These are phyloP conservation scores for Ophiosphaerella narmari DNA, from an alignment of 2,329 filamentous ascomycete genomes.

Conservation along the genomic window DNA sequence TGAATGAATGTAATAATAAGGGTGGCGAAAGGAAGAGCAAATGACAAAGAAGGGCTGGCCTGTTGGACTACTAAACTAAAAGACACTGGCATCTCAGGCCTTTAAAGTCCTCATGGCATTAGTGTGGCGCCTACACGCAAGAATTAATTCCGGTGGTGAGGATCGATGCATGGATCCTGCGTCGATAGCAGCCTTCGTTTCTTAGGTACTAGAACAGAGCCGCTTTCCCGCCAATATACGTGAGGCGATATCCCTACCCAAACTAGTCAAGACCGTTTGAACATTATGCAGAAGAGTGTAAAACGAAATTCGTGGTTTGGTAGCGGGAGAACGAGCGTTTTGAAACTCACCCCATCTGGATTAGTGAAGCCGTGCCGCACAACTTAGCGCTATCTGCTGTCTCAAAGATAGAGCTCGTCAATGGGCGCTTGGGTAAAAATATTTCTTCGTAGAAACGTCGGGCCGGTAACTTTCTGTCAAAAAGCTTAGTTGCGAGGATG, in stretches of 20 bases:
- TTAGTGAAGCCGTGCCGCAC: constrained; percentile 18
- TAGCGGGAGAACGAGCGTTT: constrained; percentile 30
- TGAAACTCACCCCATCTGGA: constrained; percentile 19
- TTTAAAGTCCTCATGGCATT: constrained; percentile 11
- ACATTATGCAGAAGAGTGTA: constrained; percentile 18
- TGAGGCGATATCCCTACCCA: constrained; percentile 15
- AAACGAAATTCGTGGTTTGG: constrained; percentile 25
- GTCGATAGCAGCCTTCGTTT: constrained; percentile 20
- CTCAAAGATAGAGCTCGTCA: constrained; percentile 23
- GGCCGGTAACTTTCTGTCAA: neutral
- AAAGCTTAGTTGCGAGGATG: neutral
- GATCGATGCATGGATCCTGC: constrained; percentile 21
- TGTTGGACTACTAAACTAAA: constrained; percentile 19
- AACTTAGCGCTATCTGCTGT: constrained; percentile 21
- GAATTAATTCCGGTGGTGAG: constrained; percentile 23
- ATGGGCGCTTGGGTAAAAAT: constrained; percentile 19
- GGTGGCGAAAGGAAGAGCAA: constrained; percentile 19
- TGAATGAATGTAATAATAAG: constrained; percentile 17
- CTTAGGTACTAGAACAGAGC: constrained; percentile 8
- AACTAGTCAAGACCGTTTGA: constrained; percentile 8
- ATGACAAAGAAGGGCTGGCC: constrained; percentile 29
- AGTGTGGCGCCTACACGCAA: constrained; percentile 5
- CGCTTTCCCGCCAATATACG: constrained; percentile 14
- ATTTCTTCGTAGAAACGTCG: constrained; percentile 11
- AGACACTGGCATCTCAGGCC: constrained; percentile 4